Evolutionary conservation across 768 basidiomycete species (phyloP).

Genomic region (Naganishia antarctica): DNA sequence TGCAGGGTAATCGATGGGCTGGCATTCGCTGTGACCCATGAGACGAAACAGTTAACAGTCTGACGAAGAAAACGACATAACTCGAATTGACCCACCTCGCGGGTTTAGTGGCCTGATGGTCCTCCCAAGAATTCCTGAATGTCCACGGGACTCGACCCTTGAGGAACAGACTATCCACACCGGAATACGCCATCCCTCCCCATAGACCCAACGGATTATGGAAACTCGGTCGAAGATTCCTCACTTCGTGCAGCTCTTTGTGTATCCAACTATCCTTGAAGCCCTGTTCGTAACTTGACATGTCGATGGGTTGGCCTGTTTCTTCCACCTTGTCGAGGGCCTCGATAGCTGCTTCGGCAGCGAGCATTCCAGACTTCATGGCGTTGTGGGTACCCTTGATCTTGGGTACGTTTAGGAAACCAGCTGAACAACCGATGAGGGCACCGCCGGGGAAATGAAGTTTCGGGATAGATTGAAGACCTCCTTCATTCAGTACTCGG

Average conservation of each 20-base stretch:
- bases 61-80: conserved; percentile 1
- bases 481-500: conserved; percentile 85
- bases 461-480: conserved; percentile 81
- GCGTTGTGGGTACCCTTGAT: conserved; percentile 99
- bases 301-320: conserved; percentile 52
- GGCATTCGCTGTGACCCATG: conserved; percentile 58
- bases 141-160: conserved; percentile 90
- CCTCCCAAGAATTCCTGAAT: conserved; percentile 61
- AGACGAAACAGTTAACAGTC: too few species aligned
- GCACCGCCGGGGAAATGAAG: conserved; percentile 90
- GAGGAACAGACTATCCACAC: conserved; percentile 76
- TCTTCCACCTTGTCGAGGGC: conserved; percentile 51
- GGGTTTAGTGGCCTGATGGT: conserved; percentile 67
- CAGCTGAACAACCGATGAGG: conserved; percentile 83
- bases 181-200: conserved; percentile 85
- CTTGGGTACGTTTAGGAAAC: conserved; percentile 88
- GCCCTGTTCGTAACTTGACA: conserved; percentile 67
- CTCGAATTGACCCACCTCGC: conserved; percentile 52
- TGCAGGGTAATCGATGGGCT: conserved; percentile 76
- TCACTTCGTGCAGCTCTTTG: conserved; percentile 77
- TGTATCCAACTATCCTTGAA: conserved; percentile 77
- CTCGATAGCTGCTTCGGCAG: conserved; percentile 78
- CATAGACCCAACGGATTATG: conserved; percentile 66
- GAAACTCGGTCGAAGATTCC: conserved; percentile 89
- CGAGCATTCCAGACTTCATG: conserved; percentile 98